These are phyloP conservation scores for Linum trigynum DNA, from an alignment of 345 rosid species.

Conservation along the genomic window DNA sequence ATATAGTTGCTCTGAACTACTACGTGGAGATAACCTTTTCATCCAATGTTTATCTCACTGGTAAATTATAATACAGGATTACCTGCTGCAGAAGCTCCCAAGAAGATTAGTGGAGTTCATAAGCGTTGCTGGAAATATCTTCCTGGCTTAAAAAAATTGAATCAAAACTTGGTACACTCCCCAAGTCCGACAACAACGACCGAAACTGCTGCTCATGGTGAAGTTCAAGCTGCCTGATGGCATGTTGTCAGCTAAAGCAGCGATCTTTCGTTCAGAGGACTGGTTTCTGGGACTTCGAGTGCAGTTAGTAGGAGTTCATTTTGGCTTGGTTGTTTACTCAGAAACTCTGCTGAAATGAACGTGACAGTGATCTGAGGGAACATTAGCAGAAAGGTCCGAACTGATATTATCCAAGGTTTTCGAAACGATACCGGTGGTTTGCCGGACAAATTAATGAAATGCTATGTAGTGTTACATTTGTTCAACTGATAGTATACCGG, in stretches of 20 bases:
- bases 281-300: neutral
- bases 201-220: constrained; percentile 18
- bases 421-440: too few species aligned
- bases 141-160: constrained; percentile 36
- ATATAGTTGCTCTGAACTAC: neutral
- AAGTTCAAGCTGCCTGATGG: constrained; percentile 46
- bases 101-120: constrained; percentile 88
- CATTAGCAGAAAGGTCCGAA: too few species aligned
- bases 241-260: neutral
- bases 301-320: neutral
- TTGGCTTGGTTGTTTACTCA: neutral
- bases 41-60: constrained; percentile 9
- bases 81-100: constrained; percentile 52
- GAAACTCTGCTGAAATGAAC: neutral
- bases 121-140: constrained; percentile 91
- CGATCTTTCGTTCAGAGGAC: neutral
- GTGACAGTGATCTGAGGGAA: too few species aligned
- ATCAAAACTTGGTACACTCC: constrained; percentile 15
- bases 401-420: too few species aligned
- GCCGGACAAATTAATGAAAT: too few species aligned
- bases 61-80: constrained; percentile 35
- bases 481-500: too few species aligned
- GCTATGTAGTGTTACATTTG: too few species aligned
- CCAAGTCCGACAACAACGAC: constrained; percentile 30
- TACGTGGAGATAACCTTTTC: neutral